phyloP scores from a whole-genome alignment of 257 asterid species.

The Cynanchum wilfordii region DNA sequence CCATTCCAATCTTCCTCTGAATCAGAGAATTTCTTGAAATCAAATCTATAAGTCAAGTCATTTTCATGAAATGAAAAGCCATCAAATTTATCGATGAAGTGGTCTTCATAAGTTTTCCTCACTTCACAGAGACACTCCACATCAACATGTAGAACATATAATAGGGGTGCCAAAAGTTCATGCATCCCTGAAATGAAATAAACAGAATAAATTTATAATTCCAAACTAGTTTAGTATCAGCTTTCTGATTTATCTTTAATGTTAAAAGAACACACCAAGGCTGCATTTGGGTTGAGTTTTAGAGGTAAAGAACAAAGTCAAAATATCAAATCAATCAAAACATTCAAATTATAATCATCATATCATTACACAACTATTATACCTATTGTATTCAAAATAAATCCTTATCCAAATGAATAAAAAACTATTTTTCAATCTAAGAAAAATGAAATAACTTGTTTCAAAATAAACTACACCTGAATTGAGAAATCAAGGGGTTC shows the following conservation, averaged over 20 bases:
- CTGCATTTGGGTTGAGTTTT: too few species aligned
- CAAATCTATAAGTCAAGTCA: conserved; percentile 62
- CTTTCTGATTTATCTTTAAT: neutral
- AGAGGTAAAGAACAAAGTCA: too few species aligned
- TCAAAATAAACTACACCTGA: too few species aligned
- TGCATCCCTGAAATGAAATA: conserved; percentile 69
- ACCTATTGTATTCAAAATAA: too few species aligned
- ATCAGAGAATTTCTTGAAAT: conserved; percentile 70
- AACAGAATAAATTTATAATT: conserved; percentile 20
- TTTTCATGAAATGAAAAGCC: conserved; percentile 73
- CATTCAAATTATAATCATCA: too few species aligned
- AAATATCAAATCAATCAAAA: too few species aligned
- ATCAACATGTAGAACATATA: conserved; percentile 78
- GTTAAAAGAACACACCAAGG: neutral
- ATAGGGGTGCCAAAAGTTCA: conserved; percentile 79
- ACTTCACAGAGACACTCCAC: conserved; percentile 66
- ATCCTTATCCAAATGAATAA: too few species aligned
- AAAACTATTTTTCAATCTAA: too few species aligned
- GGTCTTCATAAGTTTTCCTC: conserved; percentile 57
- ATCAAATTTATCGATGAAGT: conserved; percentile 74
- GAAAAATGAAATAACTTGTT: too few species aligned
- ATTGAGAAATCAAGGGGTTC: neutral
- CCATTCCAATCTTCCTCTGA: conserved; percentile 35
- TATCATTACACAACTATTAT: too few species aligned
- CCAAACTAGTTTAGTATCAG: neutral